Evolutionary conservation across 2,329 filamentous ascomycete species (phyloP).

Genomic region (Neopestalotiopsis sp.): DNA sequence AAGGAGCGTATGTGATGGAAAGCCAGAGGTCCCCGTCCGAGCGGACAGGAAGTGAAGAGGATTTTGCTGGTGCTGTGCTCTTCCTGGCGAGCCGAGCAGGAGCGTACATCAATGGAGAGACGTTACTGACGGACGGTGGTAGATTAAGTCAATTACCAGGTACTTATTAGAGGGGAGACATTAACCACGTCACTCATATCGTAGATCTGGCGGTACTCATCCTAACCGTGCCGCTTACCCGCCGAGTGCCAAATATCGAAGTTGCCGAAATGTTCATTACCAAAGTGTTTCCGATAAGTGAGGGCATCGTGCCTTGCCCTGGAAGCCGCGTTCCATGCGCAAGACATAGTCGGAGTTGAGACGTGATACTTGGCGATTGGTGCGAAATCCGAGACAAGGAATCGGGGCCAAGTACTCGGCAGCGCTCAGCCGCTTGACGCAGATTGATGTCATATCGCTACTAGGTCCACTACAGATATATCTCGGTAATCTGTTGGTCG

Average conservation of each 20-base stretch:
- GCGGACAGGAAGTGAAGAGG: constrained; percentile 18
- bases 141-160: constrained; percentile 14
- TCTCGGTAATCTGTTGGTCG: too few species aligned
- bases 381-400: neutral
- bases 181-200: too few species aligned
- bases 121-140: constrained; percentile 13
- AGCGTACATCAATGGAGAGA: constrained; percentile 15
- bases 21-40: constrained; percentile 7
- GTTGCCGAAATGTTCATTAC: too few species aligned
- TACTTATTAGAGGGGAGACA: neutral
- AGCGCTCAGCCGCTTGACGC: neutral
- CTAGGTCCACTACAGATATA: neutral
- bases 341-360: neutral
- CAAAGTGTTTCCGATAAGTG: too few species aligned
- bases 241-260: too few species aligned
- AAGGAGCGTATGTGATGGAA: constrained; percentile 16
- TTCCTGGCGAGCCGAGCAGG: constrained; percentile 17
- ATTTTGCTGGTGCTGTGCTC: constrained; percentile 15
- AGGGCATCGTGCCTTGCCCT: too few species aligned
- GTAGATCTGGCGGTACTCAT: too few species aligned
- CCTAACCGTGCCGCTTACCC: too few species aligned
- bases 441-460: neutral
- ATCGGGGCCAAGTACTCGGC: neutral
- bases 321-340: neutral
- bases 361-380: neutral